These are phyloP conservation scores for Magnaporthiopsis incrustans DNA, from an alignment of 2,329 filamentous ascomycete species.

Conservation along the genomic window DNA sequence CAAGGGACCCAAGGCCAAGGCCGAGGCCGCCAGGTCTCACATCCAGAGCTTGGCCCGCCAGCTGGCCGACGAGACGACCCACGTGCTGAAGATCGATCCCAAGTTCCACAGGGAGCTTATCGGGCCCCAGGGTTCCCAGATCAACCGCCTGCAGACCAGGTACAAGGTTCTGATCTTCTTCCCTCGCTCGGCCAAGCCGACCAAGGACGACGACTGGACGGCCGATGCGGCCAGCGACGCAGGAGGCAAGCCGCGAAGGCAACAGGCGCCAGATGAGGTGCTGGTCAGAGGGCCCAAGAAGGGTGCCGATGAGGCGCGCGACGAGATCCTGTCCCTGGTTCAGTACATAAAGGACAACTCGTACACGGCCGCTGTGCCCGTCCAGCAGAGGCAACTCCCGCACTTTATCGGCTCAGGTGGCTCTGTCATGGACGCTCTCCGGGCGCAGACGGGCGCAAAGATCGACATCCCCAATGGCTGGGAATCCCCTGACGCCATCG, in stretches of 20 bases:
- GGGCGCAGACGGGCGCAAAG: conserved; percentile 74
- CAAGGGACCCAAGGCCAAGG: conserved; percentile 92
- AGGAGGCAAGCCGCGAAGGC: conserved; percentile 45
- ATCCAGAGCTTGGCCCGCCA: conserved; percentile 73
- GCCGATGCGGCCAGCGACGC: conserved; percentile 62
- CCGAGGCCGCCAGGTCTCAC: conserved; percentile 74
- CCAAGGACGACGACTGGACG: conserved; percentile 61
- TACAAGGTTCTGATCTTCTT: conserved; percentile 97
- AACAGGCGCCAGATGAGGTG: conserved; percentile 82
- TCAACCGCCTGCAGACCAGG: conserved; percentile 84
- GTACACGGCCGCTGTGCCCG: conserved; percentile 67
- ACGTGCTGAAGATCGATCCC: conserved; percentile 81
- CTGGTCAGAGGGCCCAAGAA: conserved; percentile 85
- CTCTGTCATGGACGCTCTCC: conserved; percentile 82
- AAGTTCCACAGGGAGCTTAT: conserved; percentile 94
- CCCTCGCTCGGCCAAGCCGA: conserved; percentile 58
- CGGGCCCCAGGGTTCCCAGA: conserved; percentile 76
- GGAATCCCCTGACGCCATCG: conserved; percentile 61
- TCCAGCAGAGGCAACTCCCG: conserved; percentile 88
- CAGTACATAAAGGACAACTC: conserved; percentile 90
- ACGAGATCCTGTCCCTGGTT: conserved; percentile 81
- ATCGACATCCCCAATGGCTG: conserved; percentile 84
- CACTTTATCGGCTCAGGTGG: conserved; percentile 88
- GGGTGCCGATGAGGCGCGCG: conserved; percentile 84
- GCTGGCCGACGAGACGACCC: conserved; percentile 83